Evolutionary conservation across 441 rosid genomes (phyloP), one percentile per base, ranked within the genome.

Genomic region (Pelargonium citronellum): DNA sequence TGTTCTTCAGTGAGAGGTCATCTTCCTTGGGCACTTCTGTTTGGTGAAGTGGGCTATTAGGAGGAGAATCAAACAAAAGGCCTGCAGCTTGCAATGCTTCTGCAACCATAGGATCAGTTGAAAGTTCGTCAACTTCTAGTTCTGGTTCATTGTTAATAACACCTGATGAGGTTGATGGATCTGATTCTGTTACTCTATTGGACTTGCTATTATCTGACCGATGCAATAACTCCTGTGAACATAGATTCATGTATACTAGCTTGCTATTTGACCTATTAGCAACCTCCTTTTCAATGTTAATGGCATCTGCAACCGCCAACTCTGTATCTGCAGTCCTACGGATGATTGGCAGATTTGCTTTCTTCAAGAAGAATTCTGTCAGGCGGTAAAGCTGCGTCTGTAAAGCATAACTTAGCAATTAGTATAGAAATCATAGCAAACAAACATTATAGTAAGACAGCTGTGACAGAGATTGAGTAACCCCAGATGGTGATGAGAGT

Each of bases 231-330:
- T 91, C 96, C 83, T 85, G 99, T 67, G 99, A 92, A 82, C 99
- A 92, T 65, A 95, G 86, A 87, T 95, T 95, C 79, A 91, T 64
- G 78, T 92, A 95, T 12, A 92, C 94, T 67, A 87, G 69, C 77
- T 95, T 95, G 86, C 93, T 88, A 82, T 79, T 91, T 71, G 99
- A 89, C 84, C 83, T 88, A 73, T 92, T 87, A 70, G 94, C 96
- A 49, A 86, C 89, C 30, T 71, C 89, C 80, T 85, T 92, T 81
- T 95, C 99, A 37, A 92, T 89, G 77, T 95, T 95, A 73, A 87
- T 75, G 51, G 98, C 99, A 86, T 95, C 99, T 69, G 99, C 99
- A 77, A 95, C 92, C 53, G 98, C 98, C 83, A 95, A 83, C 82
- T 95, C 99, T 41, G 96, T 89, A 49, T 82, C 96, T 74, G 98